These are phyloP conservation scores for Aspergillus heteromorphus DNA, from an alignment of 495 filamentous ascomycete genomes.

Conservation along the genomic window DNA sequence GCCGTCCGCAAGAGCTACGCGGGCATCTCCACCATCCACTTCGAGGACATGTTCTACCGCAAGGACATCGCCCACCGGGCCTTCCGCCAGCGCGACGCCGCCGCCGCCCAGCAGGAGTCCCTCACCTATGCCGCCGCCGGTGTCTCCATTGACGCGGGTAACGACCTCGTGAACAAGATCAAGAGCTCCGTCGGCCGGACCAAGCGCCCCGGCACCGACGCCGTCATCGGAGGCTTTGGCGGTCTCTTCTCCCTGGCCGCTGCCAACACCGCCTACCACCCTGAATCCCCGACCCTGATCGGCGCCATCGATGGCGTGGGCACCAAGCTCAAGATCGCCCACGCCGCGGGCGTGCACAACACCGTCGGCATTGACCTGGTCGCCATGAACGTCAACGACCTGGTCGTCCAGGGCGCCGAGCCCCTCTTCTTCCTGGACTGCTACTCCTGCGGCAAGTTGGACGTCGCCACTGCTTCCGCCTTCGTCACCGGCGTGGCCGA, in stretches of 20 bases:
- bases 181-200: slow-evolving; percentile 78
- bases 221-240: slow-evolving; percentile 91
- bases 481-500: slow-evolving; percentile 85
- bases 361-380: slow-evolving; percentile 95
- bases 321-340: slow-evolving; percentile 93
- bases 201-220: slow-evolving; percentile 74
- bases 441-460: slow-evolving; percentile 83
- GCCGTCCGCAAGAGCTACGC: slow-evolving; percentile 81
- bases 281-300: slow-evolving; percentile 69
- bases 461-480: slow-evolving; percentile 65
- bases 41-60: slow-evolving; percentile 87
- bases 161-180: slow-evolving; percentile 83
- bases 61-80: slow-evolving; percentile 83
- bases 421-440: slow-evolving; percentile 95
- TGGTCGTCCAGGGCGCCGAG: slow-evolving; percentile 90
- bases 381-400: slow-evolving; percentile 98
- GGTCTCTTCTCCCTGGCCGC: slow-evolving; percentile 76
- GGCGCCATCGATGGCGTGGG: slow-evolving; percentile 94
- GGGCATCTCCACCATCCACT: slow-evolving; percentile 72
- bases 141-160: slow-evolving; percentile 88
- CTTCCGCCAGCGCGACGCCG: slow-evolving; percentile 36
- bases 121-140: slow-evolving; percentile 92
- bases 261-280: slow-evolving; percentile 61
- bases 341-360: slow-evolving; percentile 78
- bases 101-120: slow-evolving; percentile 34